phyloP scores from a whole-genome alignment of 805 yeast species.

The Debaryomyces prosopidis region DNA sequence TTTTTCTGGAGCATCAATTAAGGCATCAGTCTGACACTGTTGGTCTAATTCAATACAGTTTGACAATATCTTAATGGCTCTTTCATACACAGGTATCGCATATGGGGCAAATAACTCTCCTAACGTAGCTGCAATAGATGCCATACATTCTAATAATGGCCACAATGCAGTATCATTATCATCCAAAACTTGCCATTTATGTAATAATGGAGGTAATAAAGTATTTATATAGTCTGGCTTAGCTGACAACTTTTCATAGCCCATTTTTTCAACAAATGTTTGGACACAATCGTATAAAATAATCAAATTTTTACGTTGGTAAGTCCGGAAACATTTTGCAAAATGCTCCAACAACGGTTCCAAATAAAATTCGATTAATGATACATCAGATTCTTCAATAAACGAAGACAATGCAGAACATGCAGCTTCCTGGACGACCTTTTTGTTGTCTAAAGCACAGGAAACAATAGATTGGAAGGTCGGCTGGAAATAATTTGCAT shows the following conservation, averaged over 20 bases:
- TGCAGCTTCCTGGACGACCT: slow-evolving; percentile 94
- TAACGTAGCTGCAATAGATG: slow-evolving; percentile 83
- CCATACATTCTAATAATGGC: slow-evolving; percentile 92
- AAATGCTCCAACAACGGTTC: slow-evolving; percentile 71
- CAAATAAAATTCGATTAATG: slow-evolving; percentile 59
- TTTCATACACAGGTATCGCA: slow-evolving; percentile 80
- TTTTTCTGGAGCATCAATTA: slow-evolving; percentile 75
- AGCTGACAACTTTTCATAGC: slow-evolving; percentile 52
- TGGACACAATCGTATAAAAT: slow-evolving; percentile 88
- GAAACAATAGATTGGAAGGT: slow-evolving; percentile 74
- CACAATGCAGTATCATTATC: slow-evolving; percentile 86
- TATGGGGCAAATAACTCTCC: slow-evolving; percentile 85
- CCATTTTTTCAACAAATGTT: slow-evolving; percentile 79
- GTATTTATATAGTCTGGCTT: slow-evolving; percentile 58
- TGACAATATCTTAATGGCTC: slow-evolving; percentile 71
- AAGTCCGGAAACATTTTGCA: slow-evolving; percentile 68
- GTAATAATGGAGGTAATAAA: slow-evolving; percentile 78
- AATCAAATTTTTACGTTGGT: slow-evolving; percentile 80
- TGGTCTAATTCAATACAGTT: slow-evolving; percentile 68
- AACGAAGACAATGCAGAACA: slow-evolving; percentile 84
- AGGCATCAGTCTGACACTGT: slow-evolving; percentile 64
- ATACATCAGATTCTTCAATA: slow-evolving; percentile 71
- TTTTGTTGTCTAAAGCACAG: slow-evolving; percentile 79
- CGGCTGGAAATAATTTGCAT: slow-evolving; percentile 68
- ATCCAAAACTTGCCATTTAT: slow-evolving; percentile 71